Evolutionary conservation across 768 basidiomycete species (phyloP).

Genomic region (Daedaleopsis nitida): DNA sequence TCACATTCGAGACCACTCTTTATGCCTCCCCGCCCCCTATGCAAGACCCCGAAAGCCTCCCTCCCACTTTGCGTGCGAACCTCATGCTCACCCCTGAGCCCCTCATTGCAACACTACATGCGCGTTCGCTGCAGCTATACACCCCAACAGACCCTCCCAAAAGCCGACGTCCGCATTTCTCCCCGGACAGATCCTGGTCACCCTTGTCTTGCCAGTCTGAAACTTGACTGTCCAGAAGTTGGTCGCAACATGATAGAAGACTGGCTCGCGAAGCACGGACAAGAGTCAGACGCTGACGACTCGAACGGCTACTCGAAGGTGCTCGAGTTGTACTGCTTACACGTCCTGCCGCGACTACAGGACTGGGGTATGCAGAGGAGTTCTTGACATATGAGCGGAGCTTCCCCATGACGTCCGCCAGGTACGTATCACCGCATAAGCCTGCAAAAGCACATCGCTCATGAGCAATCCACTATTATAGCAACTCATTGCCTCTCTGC

Average conservation of each 20-base stretch:
- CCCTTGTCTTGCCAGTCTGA: conserved; percentile 73
- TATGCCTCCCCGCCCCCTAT: conserved; percentile 58
- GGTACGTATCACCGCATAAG: conserved; percentile 38
- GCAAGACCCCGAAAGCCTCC: conserved; percentile 43
- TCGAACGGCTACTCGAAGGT: conserved; percentile 66
- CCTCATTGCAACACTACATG: conserved; percentile 56
- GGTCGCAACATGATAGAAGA: conserved; percentile 73
- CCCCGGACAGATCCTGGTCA: conserved; percentile 69
- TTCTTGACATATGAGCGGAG: conserved; percentile 77
- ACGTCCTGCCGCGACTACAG: conserved; percentile 68
- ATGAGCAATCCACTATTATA: not conserved
- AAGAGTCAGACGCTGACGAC: conserved; percentile 29
- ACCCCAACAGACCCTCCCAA: conserved; percentile 47
- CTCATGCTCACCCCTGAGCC: conserved; percentile 60
- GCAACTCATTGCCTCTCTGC: conserved; percentile 24
- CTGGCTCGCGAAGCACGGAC: conserved; percentile 68
- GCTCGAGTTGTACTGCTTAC: conserved; percentile 74
- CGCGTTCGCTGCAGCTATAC: conserved; percentile 69
- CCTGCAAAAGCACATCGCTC: too few relatives aligned
- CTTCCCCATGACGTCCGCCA: conserved; percentile 49
- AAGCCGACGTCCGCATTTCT: conserved; percentile 56
- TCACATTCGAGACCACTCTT: conserved; percentile 78
- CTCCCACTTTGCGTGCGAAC: conserved; percentile 52
- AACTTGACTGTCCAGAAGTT: conserved; percentile 59
- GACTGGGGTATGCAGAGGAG: conserved; percentile 81